Conservation (phyloP, 805 yeast genomes). For the Candida peoriensis region DNA sequence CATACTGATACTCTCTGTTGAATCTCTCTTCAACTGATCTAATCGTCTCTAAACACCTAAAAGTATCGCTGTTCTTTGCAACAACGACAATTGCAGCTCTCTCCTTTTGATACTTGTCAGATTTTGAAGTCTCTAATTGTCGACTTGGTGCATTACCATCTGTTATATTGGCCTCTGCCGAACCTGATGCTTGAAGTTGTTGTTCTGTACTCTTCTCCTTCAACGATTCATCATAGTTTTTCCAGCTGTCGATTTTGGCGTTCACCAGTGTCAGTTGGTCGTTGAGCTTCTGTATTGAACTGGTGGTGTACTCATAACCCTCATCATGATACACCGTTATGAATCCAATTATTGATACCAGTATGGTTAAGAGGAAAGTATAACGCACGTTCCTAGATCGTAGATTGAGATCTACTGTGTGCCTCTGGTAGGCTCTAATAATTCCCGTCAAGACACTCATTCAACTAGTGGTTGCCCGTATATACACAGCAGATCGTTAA, state of each 20-base stretch:
- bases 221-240: constrained; percentile 2
- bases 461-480: neutral
- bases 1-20: constrained; percentile 56
- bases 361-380: neutral
- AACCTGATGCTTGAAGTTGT: too few relatives aligned
- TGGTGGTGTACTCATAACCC: constrained; percentile 8
- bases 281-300: constrained; percentile 8
- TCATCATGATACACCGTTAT: constrained; percentile 4
- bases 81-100: constrained; percentile 64
- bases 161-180: too few relatives aligned
- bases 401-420: neutral
- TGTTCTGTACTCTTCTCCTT: constrained; percentile 3
- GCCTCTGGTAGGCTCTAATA: neutral
- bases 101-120: constrained; percentile 24
- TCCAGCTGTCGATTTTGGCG: constrained; percentile 13
- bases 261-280: constrained; percentile 11
- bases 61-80: constrained; percentile 61
- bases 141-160: neutral
- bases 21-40: constrained; percentile 62
- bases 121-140: constrained; percentile 2
- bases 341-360: neutral
- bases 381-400: neutral
- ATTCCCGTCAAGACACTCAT: neutral
- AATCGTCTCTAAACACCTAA: constrained; percentile 49
- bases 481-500: too few relatives aligned